phyloP scores from a whole-genome alignment of 2,329 filamentous ascomycete genomes.

The Fusarium sp. region DNA sequence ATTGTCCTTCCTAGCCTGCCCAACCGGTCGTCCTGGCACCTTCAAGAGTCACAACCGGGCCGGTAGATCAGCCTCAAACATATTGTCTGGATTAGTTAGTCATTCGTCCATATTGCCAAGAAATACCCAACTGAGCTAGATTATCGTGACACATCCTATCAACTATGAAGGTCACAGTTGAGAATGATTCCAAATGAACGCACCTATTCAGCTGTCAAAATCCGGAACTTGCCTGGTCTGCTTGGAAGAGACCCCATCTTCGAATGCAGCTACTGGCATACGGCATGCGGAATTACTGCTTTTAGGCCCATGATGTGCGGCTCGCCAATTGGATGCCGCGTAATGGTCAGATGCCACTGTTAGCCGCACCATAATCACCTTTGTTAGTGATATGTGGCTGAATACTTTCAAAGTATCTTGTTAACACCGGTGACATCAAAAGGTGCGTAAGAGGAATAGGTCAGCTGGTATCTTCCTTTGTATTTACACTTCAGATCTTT shows the following conservation, averaged over 20 bases:
- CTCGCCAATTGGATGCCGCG: slow-evolving; percentile 39
- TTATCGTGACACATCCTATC: neutral
- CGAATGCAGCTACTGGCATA: slow-evolving; percentile 7
- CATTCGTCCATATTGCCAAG: slow-evolving; percentile 4
- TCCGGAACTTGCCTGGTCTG: neutral
- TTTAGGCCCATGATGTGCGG: slow-evolving; percentile 12
- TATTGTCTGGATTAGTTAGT: neutral
- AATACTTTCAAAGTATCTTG: slow-evolving; percentile 6
- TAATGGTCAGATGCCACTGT: slow-evolving; percentile 43
- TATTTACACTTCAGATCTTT: slow-evolving; percentile 3
- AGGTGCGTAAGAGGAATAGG: neutral
- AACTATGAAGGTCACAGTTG: neutral
- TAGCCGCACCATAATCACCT: slow-evolving; percentile 30
- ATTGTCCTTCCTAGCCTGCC: slow-evolving; percentile 23
- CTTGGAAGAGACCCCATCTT: neutral
- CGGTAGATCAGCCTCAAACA: slow-evolving; percentile 4
- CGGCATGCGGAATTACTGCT: slow-evolving; percentile 4
- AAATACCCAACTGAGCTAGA: neutral
- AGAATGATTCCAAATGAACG: slow-evolving; percentile 1
- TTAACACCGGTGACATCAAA: slow-evolving; percentile 5
- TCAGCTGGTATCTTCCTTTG: slow-evolving; percentile 1
- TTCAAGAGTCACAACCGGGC: slow-evolving; percentile 26
- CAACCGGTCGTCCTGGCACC: slow-evolving; percentile 12
- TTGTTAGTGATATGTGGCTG: neutral
- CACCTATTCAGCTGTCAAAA: neutral